Evolutionary conservation across 495 filamentous ascomycete species (phyloP).

Genomic region (Aspergillus homomorphus): DNA sequence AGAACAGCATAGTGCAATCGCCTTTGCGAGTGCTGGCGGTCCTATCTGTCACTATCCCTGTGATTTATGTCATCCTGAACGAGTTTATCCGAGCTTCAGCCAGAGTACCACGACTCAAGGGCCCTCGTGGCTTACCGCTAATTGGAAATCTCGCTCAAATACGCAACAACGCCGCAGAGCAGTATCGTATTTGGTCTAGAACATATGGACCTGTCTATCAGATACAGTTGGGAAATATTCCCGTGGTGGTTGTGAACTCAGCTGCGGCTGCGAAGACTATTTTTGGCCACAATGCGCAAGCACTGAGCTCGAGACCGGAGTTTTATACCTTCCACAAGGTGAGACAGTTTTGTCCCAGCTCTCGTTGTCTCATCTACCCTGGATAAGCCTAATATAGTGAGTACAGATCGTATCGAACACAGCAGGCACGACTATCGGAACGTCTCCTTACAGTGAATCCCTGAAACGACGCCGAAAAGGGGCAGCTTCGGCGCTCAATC

Average conservation of each 20-base stretch:
- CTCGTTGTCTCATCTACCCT: neutral
- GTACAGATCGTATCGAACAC: conserved; percentile 58
- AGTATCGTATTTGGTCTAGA: conserved; percentile 57
- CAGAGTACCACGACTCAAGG: conserved; percentile 50
- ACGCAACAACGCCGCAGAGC: conserved; percentile 55
- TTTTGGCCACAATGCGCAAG: conserved; percentile 58
- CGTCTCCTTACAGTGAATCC: conserved; percentile 60
- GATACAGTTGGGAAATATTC: conserved; percentile 60
- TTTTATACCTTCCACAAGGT: conserved; percentile 68
- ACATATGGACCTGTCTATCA: conserved; percentile 61
- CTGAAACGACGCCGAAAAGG: conserved; percentile 63
- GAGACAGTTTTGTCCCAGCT: conserved; percentile 7
- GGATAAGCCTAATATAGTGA: neutral
- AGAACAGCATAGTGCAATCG: conserved; percentile 21
- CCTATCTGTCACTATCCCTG: conserved; percentile 25
- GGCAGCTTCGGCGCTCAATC: conserved; percentile 60
- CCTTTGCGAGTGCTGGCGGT: conserved; percentile 29
- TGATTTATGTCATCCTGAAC: conserved; percentile 50
- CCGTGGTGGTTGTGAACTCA: conserved; percentile 59
- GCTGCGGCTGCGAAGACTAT: conserved; percentile 54
- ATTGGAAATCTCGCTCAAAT: conserved; percentile 65
- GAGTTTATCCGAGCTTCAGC: conserved; percentile 49
- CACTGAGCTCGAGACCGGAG: conserved; percentile 56
- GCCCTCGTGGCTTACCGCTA: conserved; percentile 55
- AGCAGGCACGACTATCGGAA: conserved; percentile 64